phyloP scores from a whole-genome alignment of 2,329 filamentous ascomycete species.

The Aspergillus quadrilineatus region DNA sequence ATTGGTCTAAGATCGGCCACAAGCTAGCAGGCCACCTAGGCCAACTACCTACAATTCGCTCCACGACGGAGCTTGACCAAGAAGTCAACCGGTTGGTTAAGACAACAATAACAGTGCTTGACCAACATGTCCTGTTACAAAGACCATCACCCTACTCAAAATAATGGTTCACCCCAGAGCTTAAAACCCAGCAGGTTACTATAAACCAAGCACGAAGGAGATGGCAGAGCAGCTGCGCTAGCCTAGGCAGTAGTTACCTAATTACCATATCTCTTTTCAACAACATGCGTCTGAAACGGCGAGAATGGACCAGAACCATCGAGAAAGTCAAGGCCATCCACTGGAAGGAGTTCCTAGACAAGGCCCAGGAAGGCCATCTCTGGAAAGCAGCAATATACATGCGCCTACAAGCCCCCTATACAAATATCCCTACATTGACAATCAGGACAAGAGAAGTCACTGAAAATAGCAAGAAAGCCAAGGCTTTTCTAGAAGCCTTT shows the following conservation, averaged over 20 bases:
- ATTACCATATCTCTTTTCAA: slow-evolving; percentile 14
- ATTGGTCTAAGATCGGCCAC: slow-evolving; percentile 15
- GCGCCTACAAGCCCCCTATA: slow-evolving; percentile 12
- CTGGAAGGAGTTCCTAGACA: slow-evolving; percentile 27
- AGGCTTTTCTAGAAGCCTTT: slow-evolving; percentile 21
- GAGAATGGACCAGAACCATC: slow-evolving; percentile 23
- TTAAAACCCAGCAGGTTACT: slow-evolving; percentile 23
- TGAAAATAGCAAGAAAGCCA: slow-evolving; percentile 22
- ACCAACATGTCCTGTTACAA: slow-evolving; percentile 12
- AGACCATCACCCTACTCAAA: slow-evolving; percentile 24
- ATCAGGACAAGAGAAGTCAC: slow-evolving; percentile 13
- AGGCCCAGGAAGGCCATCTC: slow-evolving; percentile 18
- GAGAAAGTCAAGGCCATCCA: slow-evolving; percentile 21
- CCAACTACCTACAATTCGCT: slow-evolving; percentile 10
- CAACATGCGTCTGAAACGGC: slow-evolving; percentile 15
- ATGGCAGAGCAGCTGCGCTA: slow-evolving; percentile 19
- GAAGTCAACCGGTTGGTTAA: background rate
- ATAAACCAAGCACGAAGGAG: slow-evolving; percentile 22
- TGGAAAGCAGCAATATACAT: slow-evolving; percentile 22
- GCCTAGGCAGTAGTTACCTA: slow-evolving; percentile 1
- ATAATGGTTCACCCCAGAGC: slow-evolving; percentile 24
- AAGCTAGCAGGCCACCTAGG: slow-evolving; percentile 7
- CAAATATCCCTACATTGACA: slow-evolving; percentile 18
- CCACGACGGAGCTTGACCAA: background rate
- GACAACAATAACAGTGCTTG: slow-evolving; percentile 9